Base-by-base conservation (phyloP, 2,329 filamentous ascomycete species). In the Pleomassaria siparia region DNA sequence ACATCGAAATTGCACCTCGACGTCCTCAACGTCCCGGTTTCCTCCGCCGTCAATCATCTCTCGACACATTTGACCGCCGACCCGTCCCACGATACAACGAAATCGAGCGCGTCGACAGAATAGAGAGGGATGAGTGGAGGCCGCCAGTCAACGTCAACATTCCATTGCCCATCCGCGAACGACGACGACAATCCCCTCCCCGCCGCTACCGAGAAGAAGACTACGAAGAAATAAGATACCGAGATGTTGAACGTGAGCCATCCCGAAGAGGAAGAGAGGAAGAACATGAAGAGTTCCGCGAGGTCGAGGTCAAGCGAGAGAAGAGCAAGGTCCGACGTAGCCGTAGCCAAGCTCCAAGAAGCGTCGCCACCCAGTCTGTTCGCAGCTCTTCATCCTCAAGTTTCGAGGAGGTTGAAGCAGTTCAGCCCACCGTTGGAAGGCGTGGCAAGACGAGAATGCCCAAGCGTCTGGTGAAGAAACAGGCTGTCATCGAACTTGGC, bases 381-480 rank as follows among this genome's bases (percentile, higher is more conserved):
- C 63, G 64, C 36, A 73, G 69, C 54, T 73, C 70, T 13, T 72
- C 69, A n/a, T 68, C 69, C 20, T 71, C 66, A 16, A 74, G 72
- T 54, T 71, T 72, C 37, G 71, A 74, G 40, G 69, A 71, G 43
- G 58, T 69, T 21, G 62, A 7, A 7, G 69, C 15, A 54, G 62
- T 21, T 58, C 64, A 13, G 59, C 63, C 13, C 60, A 62, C 61
- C 30, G 60, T 63, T 44, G 72, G 75, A 53, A 77, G 76, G 74
- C 91, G 87, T 69, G 91, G 91, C 60, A 95, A 91, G 79, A 96
- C 91, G 12, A 84, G 88, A 59, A 91, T 96, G 68, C 91, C 91
- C 1, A 84, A 83, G 49, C 82, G 87, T 47, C 77, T 96, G 50
- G 89, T 95, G 12, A 88, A 88, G 55, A 87, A 88, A 66, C 80